Evolutionary conservation across 2,329 filamentous ascomycete genomes (phyloP).

Genomic region (Fusarium sp.): DNA sequence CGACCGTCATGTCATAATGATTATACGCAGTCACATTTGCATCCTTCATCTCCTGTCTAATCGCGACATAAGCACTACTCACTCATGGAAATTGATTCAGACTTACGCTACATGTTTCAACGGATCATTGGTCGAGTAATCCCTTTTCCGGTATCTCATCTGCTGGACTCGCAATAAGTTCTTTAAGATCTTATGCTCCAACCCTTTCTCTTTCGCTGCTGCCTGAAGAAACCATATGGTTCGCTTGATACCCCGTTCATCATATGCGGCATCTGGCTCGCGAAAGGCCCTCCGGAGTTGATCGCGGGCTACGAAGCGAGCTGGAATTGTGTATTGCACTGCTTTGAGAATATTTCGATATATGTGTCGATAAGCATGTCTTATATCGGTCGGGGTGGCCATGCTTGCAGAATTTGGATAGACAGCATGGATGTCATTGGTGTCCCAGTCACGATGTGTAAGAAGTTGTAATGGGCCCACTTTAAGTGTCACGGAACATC

Average conservation of each 20-base stretch:
- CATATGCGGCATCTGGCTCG: slow-evolving; percentile 54
- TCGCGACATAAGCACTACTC: slow-evolving; percentile 1
- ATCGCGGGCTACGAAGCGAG: slow-evolving; percentile 69
- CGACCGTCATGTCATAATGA: slow-evolving; percentile 74
- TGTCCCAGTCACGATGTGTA: neutral
- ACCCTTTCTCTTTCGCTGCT: slow-evolving; percentile 68
- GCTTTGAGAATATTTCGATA: slow-evolving; percentile 74
- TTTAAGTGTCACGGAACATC: neutral
- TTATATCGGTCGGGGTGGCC: slow-evolving; percentile 52
- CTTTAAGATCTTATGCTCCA: slow-evolving; percentile 78
- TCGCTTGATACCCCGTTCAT: slow-evolving; percentile 64
- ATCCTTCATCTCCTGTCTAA: slow-evolving; percentile 30
- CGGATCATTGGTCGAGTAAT: slow-evolving; percentile 5
- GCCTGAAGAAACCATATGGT: slow-evolving; percentile 76
- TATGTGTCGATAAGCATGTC: slow-evolving; percentile 75
- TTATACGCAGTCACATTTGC: slow-evolving; percentile 54
- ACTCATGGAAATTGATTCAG: neutral
- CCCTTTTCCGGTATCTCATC: slow-evolving; percentile 18
- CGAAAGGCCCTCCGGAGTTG: slow-evolving; percentile 69
- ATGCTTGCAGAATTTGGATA: slow-evolving; percentile 20
- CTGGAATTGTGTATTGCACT: slow-evolving; percentile 75
- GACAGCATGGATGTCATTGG: neutral
- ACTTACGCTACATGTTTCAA: slow-evolving; percentile 42
- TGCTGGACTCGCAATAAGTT: slow-evolving; percentile 63
- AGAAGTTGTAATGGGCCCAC: slow-evolving; percentile 20